Conservation (phyloP, 371 early-diverging fungal genomes). For the Basidiobolus heterosporus region DNA sequence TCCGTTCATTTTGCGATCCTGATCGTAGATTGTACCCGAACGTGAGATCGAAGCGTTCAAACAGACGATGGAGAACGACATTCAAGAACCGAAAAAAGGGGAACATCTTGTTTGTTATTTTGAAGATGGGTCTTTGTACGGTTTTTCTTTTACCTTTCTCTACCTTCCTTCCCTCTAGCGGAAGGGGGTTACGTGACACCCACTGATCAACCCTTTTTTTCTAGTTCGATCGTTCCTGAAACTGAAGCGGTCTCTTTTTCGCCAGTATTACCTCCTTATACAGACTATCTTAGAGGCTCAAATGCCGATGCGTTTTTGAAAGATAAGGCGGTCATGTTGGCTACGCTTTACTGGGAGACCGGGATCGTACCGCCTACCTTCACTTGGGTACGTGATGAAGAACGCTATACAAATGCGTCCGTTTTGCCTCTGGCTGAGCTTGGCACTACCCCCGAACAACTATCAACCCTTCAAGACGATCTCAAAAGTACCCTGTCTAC, state of each 20-base stretch:
- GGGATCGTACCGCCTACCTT: conserved; percentile 21
- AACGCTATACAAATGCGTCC: background rate
- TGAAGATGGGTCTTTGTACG: conserved; percentile 35
- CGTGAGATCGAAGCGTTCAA: conserved; percentile 21
- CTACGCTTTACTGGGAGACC: conserved; percentile 23
- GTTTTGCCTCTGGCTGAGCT: no score
- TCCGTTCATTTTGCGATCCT: background rate
- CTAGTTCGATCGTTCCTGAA: conserved; percentile 23
- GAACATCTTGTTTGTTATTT: conserved; percentile 37
- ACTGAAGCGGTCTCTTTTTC: conserved; percentile 21
- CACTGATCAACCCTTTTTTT: no score
- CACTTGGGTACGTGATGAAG: conserved; percentile 17
- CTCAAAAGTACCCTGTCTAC: no score
- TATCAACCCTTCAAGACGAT: no score
- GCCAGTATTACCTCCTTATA: conserved; percentile 21
- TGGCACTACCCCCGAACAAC: no score
- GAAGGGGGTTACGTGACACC: conserved; percentile 1
- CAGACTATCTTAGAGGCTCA: conserved; percentile 17
- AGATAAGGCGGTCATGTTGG: conserved; percentile 27
- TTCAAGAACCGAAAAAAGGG: conserved; percentile 19
- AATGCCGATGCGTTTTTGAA: conserved; percentile 16
- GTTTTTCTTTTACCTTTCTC: background rate
- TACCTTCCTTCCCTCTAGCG: background rate
- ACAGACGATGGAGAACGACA: conserved; percentile 14
- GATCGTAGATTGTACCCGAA: conserved; percentile 23